These are phyloP conservation scores for Aspergillus sp. DNA, from an alignment of 2,329 filamentous ascomycete species.

Conservation along the genomic window DNA sequence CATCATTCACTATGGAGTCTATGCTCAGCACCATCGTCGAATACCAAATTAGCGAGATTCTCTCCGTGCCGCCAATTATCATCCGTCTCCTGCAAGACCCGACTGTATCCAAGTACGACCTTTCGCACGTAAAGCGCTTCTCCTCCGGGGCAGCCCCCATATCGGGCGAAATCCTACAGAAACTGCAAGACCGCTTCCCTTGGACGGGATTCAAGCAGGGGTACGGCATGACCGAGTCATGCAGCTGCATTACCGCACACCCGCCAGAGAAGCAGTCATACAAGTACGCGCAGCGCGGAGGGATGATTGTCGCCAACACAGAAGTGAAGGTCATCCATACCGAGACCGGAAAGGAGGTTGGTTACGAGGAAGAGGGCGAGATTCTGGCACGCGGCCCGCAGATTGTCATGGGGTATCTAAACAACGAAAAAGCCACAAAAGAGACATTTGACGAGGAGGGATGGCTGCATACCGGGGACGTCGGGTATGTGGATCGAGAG, in stretches of 20 bases:
- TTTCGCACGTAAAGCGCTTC: conserved; percentile 56
- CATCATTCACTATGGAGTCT: conserved; percentile 60
- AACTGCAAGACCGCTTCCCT: conserved; percentile 58
- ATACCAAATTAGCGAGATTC: conserved; percentile 56
- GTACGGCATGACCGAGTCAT: conserved; percentile 69
- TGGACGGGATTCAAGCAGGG: conserved; percentile 63
- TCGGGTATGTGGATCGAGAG: conserved; percentile 51
- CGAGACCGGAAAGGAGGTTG: conserved; percentile 51
- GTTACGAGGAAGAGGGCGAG: conserved; percentile 54
- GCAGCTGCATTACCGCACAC: conserved; percentile 62
- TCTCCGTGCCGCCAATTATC: conserved; percentile 61
- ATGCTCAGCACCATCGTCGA: conserved; percentile 56
- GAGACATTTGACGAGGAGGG: conserved; percentile 65
- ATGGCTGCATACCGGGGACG: conserved; percentile 64
- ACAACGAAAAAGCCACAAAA: conserved; percentile 68
- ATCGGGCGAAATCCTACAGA: conserved; percentile 56
- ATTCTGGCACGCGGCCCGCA: conserved; percentile 77
- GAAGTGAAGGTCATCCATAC: conserved; percentile 59
- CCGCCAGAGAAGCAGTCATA: conserved; percentile 57
- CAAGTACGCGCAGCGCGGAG: conserved; percentile 43
- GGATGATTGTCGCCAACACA: conserved; percentile 58
- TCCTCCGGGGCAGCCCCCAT: conserved; percentile 62
- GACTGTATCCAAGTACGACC: conserved; percentile 49
- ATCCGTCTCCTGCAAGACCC: conserved; percentile 60
- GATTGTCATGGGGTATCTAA: conserved; percentile 65